Conservation (phyloP, 1,284 basidiomycete genomes). For the Irpex sp. region DNA sequence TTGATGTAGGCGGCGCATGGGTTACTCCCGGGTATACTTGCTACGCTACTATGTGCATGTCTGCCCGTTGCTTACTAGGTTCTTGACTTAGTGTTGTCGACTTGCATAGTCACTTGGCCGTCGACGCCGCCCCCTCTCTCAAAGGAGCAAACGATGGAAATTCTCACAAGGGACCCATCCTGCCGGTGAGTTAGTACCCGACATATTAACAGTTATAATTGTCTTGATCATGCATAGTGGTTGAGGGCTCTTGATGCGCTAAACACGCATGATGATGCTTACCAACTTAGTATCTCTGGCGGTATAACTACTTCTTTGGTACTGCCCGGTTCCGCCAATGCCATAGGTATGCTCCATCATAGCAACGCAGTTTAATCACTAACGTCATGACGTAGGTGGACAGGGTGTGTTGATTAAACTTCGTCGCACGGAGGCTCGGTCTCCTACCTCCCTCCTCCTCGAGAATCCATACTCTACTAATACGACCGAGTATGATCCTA, state of each 20-base stretch:
- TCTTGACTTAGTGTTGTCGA: conserved; percentile 46
- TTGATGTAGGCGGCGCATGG: conserved; percentile 24
- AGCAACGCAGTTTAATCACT: neutral
- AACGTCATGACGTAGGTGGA: conserved; percentile 17
- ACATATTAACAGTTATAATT: neutral
- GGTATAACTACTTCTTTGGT: conserved; percentile 46
- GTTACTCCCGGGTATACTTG: conserved; percentile 22
- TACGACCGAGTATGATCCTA: conserved; percentile 24
- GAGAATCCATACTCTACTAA: conserved; percentile 43
- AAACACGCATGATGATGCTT: conserved; percentile 36
- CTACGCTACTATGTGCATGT: neutral
- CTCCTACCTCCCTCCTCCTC: conserved; percentile 42
- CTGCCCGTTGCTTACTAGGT: neutral
- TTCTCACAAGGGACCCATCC: conserved; percentile 33
- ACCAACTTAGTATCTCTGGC: conserved; percentile 38
- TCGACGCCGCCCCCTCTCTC: conserved; percentile 19
- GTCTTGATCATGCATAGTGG: conserved; percentile 24
- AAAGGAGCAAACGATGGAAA: conserved; percentile 32
- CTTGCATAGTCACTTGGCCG: conserved; percentile 26
- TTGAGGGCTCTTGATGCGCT: conserved; percentile 45
- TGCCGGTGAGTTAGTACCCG: conserved; percentile 26
- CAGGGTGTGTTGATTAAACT: conserved; percentile 48
- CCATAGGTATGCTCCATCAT: conserved; percentile 33
- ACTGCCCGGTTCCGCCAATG: conserved; percentile 46
- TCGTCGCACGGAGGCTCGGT: conserved; percentile 39